Evolutionary conservation across 2,329 filamentous ascomycete genomes (phyloP).

Genomic region (Xylariaceae sp.): DNA sequence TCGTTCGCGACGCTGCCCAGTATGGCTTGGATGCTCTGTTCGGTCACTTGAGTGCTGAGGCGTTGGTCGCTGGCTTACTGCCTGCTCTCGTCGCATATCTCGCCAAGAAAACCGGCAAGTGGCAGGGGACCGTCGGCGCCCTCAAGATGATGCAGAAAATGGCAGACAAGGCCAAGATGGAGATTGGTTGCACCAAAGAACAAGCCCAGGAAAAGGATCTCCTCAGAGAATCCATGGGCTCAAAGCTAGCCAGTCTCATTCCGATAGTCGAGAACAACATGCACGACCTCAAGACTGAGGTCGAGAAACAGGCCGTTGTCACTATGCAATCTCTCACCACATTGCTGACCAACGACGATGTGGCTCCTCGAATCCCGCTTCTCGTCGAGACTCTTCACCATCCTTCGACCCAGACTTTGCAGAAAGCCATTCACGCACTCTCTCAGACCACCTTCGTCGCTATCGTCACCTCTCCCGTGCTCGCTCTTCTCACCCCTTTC

Average conservation of each 20-base stretch:
- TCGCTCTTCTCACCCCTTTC: slow-evolving; percentile 90
- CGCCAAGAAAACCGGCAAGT: slow-evolving; percentile 82
- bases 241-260: slow-evolving; percentile 79
- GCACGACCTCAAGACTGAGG: slow-evolving; percentile 92
- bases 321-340: slow-evolving; percentile 89
- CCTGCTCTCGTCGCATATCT: slow-evolving; percentile 74
- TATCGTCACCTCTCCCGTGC: slow-evolving; percentile 88
- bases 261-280: slow-evolving; percentile 88
- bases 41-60: slow-evolving; percentile 72
- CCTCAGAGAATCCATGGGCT: slow-evolving; percentile 85
- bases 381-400: slow-evolving; percentile 94
- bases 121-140: slow-evolving; percentile 91
- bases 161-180: slow-evolving; percentile 90
- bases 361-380: slow-evolving; percentile 84
- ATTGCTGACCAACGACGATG: slow-evolving; percentile 93
- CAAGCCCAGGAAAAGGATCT: slow-evolving; percentile 85
- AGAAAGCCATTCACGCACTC: slow-evolving; percentile 94
- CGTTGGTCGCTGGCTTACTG: slow-evolving; percentile 76
- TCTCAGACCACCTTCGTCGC: slow-evolving; percentile 99
- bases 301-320: slow-evolving; percentile 82
- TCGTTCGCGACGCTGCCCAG: slow-evolving; percentile 86
- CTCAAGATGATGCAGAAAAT: slow-evolving; percentile 83
- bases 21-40: slow-evolving; percentile 92
- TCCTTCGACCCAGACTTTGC: slow-evolving; percentile 79
- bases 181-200: slow-evolving; percentile 72